Percentiles rank a stretch among this genome's conserved stretches.
These are phyloP conservation scores for Coemansia pectinata DNA, from an alignment of 192 early-diverging fungal species.

Conservation along the genomic window DNA sequence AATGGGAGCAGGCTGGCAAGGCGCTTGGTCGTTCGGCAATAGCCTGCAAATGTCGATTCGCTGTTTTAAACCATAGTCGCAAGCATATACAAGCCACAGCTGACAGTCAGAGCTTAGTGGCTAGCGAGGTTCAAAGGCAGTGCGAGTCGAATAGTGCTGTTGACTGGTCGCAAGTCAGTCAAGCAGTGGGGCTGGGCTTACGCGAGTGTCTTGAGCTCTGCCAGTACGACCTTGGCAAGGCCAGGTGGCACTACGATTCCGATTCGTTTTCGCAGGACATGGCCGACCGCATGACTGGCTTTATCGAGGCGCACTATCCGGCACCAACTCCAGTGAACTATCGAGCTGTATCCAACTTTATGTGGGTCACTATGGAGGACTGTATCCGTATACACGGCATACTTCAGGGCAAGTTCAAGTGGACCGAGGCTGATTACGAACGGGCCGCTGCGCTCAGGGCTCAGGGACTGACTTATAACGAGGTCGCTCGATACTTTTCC, in stretches of 20 bases:
- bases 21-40: neutral
- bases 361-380: too few relatives aligned
- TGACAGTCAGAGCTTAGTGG: neutral
- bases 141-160: neutral
- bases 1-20: neutral
- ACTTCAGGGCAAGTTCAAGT: too few relatives aligned
- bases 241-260: conserved; percentile 9
- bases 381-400: too few relatives aligned
- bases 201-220: conserved; percentile 13
- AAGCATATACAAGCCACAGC: neutral
- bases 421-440: too few relatives aligned
- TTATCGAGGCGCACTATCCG: too few relatives aligned
- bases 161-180: neutral
- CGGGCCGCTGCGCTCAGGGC: too few relatives aligned
- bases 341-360: too few relatives aligned
- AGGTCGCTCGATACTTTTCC: too few relatives aligned
- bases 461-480: too few relatives aligned
- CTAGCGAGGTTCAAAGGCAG: neutral
- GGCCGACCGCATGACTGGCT: too few relatives aligned
- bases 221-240: neutral
- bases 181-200: neutral
- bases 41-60: neutral
- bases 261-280: neutral
- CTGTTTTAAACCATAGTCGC: neutral
- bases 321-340: too few relatives aligned